phyloP scores from a whole-genome alignment of 1,284 basidiomycete genomes.

The Termitomyces sp. region DNA sequence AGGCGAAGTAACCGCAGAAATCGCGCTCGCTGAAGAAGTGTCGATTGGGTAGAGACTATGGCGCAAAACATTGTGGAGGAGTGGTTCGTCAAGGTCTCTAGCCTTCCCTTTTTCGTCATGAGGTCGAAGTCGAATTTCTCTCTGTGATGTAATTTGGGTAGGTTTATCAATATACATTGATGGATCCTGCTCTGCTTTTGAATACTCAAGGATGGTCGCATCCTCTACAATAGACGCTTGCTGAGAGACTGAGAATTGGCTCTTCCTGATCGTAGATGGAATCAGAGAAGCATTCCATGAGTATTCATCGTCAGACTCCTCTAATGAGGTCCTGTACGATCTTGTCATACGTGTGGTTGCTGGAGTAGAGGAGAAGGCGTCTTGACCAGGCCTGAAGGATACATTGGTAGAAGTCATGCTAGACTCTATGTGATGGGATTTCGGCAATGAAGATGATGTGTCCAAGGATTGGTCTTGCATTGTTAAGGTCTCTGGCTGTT shows the following conservation, averaged over 20 bases:
- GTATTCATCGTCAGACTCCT: conserved; percentile 39
- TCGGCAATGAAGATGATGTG: conserved; percentile 4
- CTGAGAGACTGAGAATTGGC: conserved; percentile 50
- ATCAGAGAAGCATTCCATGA: conserved; percentile 70
- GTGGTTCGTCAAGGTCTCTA: conserved; percentile 33
- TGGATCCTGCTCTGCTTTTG: conserved; percentile 20
- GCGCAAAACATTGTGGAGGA: conserved; percentile 46
- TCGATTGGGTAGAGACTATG: conserved; percentile 36
- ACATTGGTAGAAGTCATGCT: conserved; percentile 51
- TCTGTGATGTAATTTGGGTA: conserved; percentile 20
- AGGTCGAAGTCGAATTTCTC: conserved; percentile 22
- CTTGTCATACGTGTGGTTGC: conserved; percentile 42
- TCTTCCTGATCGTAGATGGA: conserved; percentile 71
- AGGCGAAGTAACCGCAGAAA: conserved; percentile 29
- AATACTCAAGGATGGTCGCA: conserved; percentile 13
- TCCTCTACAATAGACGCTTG: conserved; percentile 46
- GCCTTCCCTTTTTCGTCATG: conserved; percentile 40
- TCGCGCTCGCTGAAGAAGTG: conserved; percentile 26
- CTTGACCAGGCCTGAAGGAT: conserved; percentile 65
- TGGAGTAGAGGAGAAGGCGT: conserved; percentile 71
- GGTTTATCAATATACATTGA: conserved; percentile 30
- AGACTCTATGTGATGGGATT: conserved; percentile 28
- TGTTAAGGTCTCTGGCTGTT: conserved; percentile 24
- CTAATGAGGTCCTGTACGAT: conserved; percentile 33
- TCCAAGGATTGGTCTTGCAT: conserved; percentile 19